phyloP scores from a whole-genome alignment of 345 rosid species.

The Lepidium didymum region DNA sequence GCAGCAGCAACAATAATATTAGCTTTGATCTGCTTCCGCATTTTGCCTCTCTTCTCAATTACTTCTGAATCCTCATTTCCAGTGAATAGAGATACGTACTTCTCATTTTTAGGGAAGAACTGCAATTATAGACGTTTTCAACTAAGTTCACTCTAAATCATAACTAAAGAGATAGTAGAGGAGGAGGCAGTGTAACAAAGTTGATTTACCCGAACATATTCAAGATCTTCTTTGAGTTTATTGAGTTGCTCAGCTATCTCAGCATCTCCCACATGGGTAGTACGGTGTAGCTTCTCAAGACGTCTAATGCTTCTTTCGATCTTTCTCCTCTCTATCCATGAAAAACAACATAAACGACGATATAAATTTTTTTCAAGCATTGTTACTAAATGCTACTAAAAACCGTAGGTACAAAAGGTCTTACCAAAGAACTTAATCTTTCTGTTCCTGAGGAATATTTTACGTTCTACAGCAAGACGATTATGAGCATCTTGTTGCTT shows the following conservation, averaged over 20 bases:
- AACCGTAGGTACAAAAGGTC: neutral
- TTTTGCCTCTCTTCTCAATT: conserved; percentile 68
- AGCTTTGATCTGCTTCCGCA: conserved; percentile 94
- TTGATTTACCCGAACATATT: conserved; percentile 75
- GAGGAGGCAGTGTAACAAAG: neutral
- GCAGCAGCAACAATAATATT: conserved; percentile 91
- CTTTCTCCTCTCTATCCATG: conserved; percentile 76
- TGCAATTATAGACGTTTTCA: conserved; percentile 26
- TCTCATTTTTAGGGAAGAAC: conserved; percentile 98
- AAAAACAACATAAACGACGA: too few relatives aligned
- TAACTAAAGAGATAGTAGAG: neutral
- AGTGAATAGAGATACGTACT: conserved; percentile 82
- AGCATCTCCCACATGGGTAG: conserved; percentile 60
- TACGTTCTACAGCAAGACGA: conserved; percentile 81
- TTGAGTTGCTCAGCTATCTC: conserved; percentile 59
- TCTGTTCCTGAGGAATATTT: conserved; percentile 76
- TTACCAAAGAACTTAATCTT: conserved; percentile 94
- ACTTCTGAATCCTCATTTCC: conserved; percentile 66
- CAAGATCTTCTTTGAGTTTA: conserved; percentile 94
- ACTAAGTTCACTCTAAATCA: neutral
- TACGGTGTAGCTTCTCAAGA: conserved; percentile 83
- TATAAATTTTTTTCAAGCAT: neutral
- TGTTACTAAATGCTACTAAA: neutral
- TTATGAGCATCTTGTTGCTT: conserved; percentile 83
- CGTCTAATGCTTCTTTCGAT: conserved; percentile 81